Evolutionary conservation across 106 monocot genomes (phyloP), one percentile per base, ranked within the genome.

Genomic region (Allium cepa): DNA sequence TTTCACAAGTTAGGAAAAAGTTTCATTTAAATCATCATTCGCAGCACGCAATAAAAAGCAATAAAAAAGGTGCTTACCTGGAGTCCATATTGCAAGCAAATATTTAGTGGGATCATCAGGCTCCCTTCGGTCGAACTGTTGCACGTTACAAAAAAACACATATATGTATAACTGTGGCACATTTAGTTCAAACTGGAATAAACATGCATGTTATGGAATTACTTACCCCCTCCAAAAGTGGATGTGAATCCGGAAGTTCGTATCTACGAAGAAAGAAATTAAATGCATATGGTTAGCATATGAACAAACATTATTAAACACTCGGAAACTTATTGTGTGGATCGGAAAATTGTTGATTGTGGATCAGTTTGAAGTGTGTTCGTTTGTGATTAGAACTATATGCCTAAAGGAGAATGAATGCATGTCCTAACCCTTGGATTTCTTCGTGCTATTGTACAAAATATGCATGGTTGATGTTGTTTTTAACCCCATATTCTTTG

Each of bases 71-170:
- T 63, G 26, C 75, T 69, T 76, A 68, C 88, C 88, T 79, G 88
- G 88, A 17, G 88, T 76, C 88, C 88, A 88, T 69, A 88, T 88
- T 46, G 84, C 81, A 62, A 88, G 77, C 47, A 88, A 84, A 69
- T 88, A 88, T 26, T 81, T 78, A 47, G 74, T 72, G 16, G 88
- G 88, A 75, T 88, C 88, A 74, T 82, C 81, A 50, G 77, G 74
- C 69, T 81, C 84, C 75, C 88, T 82, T 79, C 57, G 66, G 17
- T 88, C 88, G 71, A 84, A 9, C 88, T 88, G 79, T 57, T 71
- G 79, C 47, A 46, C n/a, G 66, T 64, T 13, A 16, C 63, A 26
- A 17, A 67, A 49, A 18, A 13, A 59, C 46, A 55, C 22, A 51
- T 11, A 67, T 8, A 62, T 60, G 15, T 8, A 22, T 22, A 22